These are phyloP conservation scores for Ganoderma leucocontextum DNA, from an alignment of 1,284 basidiomycete genomes.

Conservation along the genomic window DNA sequence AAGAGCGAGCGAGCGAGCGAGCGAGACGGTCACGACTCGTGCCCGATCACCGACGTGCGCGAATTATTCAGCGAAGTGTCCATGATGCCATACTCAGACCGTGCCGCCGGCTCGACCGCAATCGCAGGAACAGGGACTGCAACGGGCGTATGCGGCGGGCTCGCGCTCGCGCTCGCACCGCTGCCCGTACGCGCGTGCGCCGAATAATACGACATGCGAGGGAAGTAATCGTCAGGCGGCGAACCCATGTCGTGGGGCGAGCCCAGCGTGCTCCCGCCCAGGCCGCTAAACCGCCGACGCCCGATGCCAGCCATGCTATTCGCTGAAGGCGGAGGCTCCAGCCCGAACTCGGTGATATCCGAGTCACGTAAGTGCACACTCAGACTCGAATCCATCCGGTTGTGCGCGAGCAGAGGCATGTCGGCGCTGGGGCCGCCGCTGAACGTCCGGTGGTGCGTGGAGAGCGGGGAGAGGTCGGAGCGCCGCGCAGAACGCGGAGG, in stretches of 20 bases:
- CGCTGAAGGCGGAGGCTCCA: conserved; percentile 2
- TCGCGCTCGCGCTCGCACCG: not conserved
- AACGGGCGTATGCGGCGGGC: not conserved
- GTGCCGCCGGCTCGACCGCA: not conserved
- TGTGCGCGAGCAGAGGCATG: conserved; percentile 45
- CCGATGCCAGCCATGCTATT: conserved; percentile 39
- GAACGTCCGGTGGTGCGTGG: conserved; percentile 36
- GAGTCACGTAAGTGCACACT: conserved; percentile 11
- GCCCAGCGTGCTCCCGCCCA: not conserved
- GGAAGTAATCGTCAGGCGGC: not conserved
- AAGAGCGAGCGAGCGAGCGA: no score
- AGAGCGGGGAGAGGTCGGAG: conserved; percentile 26
- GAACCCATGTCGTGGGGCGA: not conserved
- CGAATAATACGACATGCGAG: not conserved
- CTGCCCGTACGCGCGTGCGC: not conserved
- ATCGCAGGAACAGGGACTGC: not conserved
- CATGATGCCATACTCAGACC: not conserved
- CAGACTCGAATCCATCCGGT: conserved; percentile 34
- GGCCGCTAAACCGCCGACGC: conserved; percentile 14
- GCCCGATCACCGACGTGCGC: conserved; percentile 20
- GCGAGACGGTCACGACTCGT: conserved; percentile 12
- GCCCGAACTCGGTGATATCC: conserved; percentile 30
- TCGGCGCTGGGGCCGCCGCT: conserved; percentile 37
- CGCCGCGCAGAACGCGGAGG: conserved; percentile 18
- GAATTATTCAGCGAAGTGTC: conserved; percentile 18